phyloP scores from a whole-genome alignment of 148 eudicot genomes.

The Dianthus caryophyllus region DNA sequence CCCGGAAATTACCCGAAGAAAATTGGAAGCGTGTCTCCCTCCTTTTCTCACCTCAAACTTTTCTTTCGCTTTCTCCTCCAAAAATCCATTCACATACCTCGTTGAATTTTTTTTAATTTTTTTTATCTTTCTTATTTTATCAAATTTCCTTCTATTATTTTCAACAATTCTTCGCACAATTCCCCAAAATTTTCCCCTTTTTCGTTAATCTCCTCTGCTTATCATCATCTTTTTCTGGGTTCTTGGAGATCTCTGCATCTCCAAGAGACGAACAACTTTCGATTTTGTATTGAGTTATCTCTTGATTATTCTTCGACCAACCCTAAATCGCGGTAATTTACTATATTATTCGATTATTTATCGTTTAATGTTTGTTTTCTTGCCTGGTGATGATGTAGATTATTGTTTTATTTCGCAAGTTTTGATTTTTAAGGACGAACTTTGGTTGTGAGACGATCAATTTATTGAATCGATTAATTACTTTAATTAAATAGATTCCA shows the following conservation, averaged over 20 bases:
- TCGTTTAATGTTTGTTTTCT: too few relatives aligned
- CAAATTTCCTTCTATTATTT: neutral
- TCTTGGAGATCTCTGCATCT: slow-evolving; percentile 6
- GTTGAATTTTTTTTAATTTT: too few relatives aligned
- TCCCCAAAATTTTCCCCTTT: neutral
- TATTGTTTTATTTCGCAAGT: too few relatives aligned
- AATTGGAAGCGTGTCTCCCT: too few relatives aligned
- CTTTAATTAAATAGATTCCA: neutral
- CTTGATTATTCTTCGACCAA: neutral
- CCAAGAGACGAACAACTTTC: neutral
- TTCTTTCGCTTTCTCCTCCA: too few relatives aligned
- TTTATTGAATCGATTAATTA: neutral
- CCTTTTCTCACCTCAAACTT: too few relatives aligned
- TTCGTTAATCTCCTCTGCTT: neutral
- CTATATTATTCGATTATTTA: neutral
- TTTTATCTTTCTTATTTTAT: too few relatives aligned
- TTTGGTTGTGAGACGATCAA: too few relatives aligned
- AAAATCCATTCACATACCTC: too few relatives aligned
- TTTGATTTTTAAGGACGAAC: too few relatives aligned
- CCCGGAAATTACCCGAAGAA: too few relatives aligned
- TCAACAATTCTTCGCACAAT: neutral
- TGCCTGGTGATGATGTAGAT: too few relatives aligned
- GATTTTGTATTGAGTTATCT: neutral
- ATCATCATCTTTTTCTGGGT: neutral
- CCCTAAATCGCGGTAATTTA: neutral